These are phyloP conservation scores for Irpex sp. DNA, from an alignment of 1,284 basidiomycete genomes.

Conservation along the genomic window DNA sequence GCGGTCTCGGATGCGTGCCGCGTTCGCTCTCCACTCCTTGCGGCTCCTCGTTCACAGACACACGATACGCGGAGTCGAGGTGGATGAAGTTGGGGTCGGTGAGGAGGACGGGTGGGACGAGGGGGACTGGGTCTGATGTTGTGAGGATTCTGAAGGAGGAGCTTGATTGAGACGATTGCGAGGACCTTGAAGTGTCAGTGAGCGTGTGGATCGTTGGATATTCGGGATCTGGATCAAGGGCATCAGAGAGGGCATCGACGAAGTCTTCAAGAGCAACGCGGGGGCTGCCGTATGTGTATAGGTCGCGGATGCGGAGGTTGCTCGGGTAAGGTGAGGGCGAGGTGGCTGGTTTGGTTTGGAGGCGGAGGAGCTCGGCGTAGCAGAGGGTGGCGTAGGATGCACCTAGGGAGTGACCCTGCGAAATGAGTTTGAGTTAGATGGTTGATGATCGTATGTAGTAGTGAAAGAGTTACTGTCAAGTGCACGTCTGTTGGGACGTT, in stretches of 20 bases:
- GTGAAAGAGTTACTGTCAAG: conserved; percentile 1
- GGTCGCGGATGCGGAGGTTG: conserved; percentile 6
- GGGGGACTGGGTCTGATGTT: conserved; percentile 7
- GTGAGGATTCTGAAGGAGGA: conserved; percentile 7
- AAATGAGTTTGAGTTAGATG: neutral
- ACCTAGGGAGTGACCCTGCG: conserved; percentile 12
- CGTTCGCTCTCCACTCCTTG: conserved; percentile 4
- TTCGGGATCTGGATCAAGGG: conserved; percentile 5
- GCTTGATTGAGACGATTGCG: neutral
- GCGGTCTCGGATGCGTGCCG: conserved; percentile 11
- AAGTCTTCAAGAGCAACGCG: conserved; percentile 13
- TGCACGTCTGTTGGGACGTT: conserved; percentile 2
- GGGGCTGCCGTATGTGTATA: conserved; percentile 13
- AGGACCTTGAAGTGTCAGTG: neutral
- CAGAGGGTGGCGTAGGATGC: conserved; percentile 13
- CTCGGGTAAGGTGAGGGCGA: neutral
- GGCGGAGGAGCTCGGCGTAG: conserved; percentile 12
- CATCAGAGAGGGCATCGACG: conserved; percentile 1
- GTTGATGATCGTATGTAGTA: too few species aligned
- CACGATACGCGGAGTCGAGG: conserved; percentile 9
- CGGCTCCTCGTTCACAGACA: neutral
- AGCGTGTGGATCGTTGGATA: conserved; percentile 1
- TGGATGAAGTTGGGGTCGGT: conserved; percentile 14
- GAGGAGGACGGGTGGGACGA: conserved; percentile 13
- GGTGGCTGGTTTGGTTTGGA: neutral